These are phyloP conservation scores for Actinidia arguta DNA, from an alignment of 179 eudicot species.

Conservation along the genomic window DNA sequence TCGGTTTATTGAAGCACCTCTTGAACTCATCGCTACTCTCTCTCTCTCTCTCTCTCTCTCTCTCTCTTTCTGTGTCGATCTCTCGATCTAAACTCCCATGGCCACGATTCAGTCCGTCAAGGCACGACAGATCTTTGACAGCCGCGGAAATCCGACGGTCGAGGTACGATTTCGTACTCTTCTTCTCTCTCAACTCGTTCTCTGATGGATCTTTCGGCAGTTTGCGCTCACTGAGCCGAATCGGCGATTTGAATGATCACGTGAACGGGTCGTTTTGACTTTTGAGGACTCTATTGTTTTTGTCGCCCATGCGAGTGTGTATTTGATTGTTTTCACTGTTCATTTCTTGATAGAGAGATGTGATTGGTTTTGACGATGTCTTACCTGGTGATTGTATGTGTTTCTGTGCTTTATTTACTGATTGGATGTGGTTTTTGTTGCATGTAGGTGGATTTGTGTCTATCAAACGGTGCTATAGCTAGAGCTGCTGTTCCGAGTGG, in stretches of 20 bases:
- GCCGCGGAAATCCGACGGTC: conserved; percentile 97
- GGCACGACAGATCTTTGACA: conserved; percentile 97
- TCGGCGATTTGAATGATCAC: not conserved
- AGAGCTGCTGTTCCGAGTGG: conserved; percentile 99
- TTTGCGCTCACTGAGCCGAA: not conserved
- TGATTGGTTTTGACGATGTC: not conserved
- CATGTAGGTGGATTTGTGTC: conserved; percentile 69
- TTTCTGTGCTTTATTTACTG: not conserved
- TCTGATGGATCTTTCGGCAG: not conserved
- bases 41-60: not conserved
- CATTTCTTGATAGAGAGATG: not conserved
- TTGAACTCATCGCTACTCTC: not conserved
- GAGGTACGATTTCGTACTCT: conserved; percentile 57
- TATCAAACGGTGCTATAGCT: conserved; percentile 63
- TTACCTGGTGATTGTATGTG: not conserved
- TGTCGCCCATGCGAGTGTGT: not conserved
- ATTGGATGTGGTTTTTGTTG: conserved; percentile 4
- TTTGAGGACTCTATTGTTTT: not conserved
- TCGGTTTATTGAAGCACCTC: not conserved
- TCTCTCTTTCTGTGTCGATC: not conserved
- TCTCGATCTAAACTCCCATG: conserved; percentile 40
- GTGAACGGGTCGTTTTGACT: not conserved
- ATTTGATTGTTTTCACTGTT: not conserved
- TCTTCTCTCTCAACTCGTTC: not conserved
- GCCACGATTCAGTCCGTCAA: conserved; percentile 68